Conservation (phyloP, 116 monocot genomes). For the Cymodocea nodosa region DNA sequence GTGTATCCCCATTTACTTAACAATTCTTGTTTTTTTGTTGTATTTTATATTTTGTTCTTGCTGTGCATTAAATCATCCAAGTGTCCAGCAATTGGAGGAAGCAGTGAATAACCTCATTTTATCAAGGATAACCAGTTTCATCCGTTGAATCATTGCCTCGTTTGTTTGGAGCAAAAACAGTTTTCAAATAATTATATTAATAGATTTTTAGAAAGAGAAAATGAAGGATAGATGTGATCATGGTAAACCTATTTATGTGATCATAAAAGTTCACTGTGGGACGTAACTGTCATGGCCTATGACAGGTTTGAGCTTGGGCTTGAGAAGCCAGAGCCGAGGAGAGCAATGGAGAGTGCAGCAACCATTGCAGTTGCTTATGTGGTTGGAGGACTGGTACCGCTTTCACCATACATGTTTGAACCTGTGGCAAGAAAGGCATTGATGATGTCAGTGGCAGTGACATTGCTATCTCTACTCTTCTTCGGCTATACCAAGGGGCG, state of each 20-base stretch:
- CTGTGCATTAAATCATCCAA: no score
- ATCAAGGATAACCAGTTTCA: no score
- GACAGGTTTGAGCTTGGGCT: conserved; percentile 86
- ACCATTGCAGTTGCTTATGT: conserved; percentile 66
- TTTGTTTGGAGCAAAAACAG: no score
- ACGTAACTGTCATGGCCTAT: background rate
- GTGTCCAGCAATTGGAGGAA: no score
- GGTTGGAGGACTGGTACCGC: conserved; percentile 64
- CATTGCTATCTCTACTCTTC: conserved; percentile 55
- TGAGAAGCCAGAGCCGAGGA: conserved; percentile 78
- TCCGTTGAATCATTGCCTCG: no score
- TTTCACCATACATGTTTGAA: conserved; percentile 70
- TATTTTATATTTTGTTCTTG: no score
- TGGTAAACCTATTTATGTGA: background rate
- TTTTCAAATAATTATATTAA: no score
- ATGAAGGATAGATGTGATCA: no score
- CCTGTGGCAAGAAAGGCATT: conserved; percentile 42
- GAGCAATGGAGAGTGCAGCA: conserved; percentile 58
- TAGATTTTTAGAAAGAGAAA: no score
- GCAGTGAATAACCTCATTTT: no score
- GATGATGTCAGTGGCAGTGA: conserved; percentile 54
- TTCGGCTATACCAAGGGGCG: conserved; percentile 86
- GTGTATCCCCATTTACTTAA: no score
- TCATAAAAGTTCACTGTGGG: background rate
- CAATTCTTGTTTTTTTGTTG: no score